Evolutionary conservation across 2,329 filamentous ascomycete genomes (phyloP), one percentile per base, ranked within the genome.

Genomic region (Exutisphaerella laricina): DNA sequence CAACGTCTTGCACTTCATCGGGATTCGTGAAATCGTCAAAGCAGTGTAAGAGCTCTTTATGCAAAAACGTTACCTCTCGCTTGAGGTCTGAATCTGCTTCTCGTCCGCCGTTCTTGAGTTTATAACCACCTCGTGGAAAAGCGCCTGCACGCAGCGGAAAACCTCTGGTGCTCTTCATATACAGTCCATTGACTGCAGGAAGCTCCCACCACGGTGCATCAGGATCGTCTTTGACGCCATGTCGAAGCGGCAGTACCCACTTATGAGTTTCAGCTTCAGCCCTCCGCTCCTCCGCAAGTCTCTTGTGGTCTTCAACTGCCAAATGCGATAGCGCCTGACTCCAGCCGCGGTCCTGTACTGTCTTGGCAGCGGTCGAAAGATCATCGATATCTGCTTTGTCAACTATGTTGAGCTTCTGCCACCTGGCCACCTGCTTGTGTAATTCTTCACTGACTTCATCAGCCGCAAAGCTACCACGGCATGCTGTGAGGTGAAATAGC

Each of bases 111-210:
- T 52, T 46, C 4, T 14, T 39, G 34, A 60, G 33, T n/a, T 46
- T 18, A 17, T 54, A 58, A 13, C 59, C 59, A 14, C 56, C 55
- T 12, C 29, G 22, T 2, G 58, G 58, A 5, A 62, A 38, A 3
- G 50, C 56, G 14, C 42, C 40, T 8, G 58, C 53, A 17, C 44
- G 53, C 5, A 62, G 40, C 9, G 59, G 58, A 35, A 51, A 57
- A 32, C 59, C 58, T 16, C 53, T 51, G 13, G 50, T 60, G 37
- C 47, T 53, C 26, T 53, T 53, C 49, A 58, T 51, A 34, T 56
- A 55, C 13, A 62, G 43, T 1, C 53, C 59, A 32, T 62, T 62
- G 4, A 56, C 53, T 6, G 60, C 60, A 4, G 60, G 60, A 9
- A 62, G 56, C 18, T 55, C 54, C 38, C 61, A 54, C 58, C 59